phyloP scores from a whole-genome alignment of 352 stramenopile species.

The Phytophthora idaei region DNA sequence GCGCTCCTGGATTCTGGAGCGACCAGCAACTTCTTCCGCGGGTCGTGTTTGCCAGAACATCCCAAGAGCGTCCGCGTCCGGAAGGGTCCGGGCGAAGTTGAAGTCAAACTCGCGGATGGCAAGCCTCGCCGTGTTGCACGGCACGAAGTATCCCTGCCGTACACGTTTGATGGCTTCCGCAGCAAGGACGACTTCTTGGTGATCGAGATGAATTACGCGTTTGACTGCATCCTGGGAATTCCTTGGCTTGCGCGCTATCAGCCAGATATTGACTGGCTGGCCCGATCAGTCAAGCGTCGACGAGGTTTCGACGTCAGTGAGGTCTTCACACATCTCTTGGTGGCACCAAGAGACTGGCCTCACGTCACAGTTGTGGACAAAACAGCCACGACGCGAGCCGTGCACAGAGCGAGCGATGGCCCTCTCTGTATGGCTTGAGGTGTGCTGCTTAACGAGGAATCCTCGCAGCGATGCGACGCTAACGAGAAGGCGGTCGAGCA shows the following conservation, averaged over 20 bases:
- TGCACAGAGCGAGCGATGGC: too few relatives aligned
- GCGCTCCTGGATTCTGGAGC: slow-evolving; percentile 22
- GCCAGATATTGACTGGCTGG: not conserved
- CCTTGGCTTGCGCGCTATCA: not conserved
- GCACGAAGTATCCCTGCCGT: not conserved
- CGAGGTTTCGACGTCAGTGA: not conserved
- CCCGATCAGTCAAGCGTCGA: not conserved
- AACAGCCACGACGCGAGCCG: too few relatives aligned
- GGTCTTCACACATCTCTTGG: too few relatives aligned
- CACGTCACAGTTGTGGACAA: too few relatives aligned
- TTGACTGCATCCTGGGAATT: slow-evolving; percentile 34
- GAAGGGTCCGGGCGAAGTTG: not conserved
- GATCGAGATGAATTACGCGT: slow-evolving; percentile 32
- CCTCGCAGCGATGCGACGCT: too few relatives aligned
- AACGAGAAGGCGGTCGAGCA: too few relatives aligned
- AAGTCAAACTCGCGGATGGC: slow-evolving; percentile 11
- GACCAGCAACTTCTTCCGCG: slow-evolving; percentile 32
- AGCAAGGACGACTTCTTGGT: slow-evolving; percentile 23
- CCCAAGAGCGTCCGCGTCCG: not conserved
- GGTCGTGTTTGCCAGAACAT: not conserved
- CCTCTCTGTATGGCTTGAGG: too few relatives aligned
- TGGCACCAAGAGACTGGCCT: too few relatives aligned
- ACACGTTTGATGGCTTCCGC: not conserved
- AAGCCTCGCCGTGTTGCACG: slow-evolving; percentile 8
- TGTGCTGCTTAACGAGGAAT: too few relatives aligned